Evolutionary conservation across 257 asterid genomes (phyloP).

Genomic region (Solanum arcanum): DNA sequence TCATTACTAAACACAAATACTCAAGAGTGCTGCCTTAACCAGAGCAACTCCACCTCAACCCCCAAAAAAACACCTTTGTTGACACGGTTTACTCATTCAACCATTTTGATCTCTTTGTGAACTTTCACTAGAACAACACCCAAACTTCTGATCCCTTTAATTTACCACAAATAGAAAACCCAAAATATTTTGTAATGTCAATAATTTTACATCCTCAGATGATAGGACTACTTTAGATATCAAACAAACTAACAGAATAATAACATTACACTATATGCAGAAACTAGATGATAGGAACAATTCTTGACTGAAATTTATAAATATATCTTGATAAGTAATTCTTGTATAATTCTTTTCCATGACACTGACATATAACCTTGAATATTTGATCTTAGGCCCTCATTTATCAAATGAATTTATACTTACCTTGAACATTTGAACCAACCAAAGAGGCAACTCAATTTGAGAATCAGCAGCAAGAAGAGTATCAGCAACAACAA

Average conservation of each 20-base stretch:
- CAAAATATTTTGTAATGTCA: background rate
- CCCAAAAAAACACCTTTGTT: background rate
- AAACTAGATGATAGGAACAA: background rate
- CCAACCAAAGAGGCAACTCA: conserved; percentile 92
- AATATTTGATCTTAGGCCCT: background rate
- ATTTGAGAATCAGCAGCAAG: conserved; percentile 89
- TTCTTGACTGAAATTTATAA: background rate
- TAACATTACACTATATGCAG: background rate
- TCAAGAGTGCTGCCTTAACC: background rate
- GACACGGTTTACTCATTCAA: background rate
- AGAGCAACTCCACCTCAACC: background rate
- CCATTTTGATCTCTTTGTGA: background rate
- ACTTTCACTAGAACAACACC: background rate
- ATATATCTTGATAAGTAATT: background rate
- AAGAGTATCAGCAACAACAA: conserved; percentile 81
- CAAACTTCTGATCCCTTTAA: background rate
- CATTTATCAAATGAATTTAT: background rate
- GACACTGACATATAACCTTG: background rate
- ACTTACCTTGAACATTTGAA: conserved; percentile 71
- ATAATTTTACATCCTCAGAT: background rate
- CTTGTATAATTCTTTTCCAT: background rate
- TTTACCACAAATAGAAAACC: background rate
- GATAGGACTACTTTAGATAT: background rate
- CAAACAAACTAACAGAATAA: background rate
- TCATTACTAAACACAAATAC: background rate